Conservation (phyloP, 1,284 basidiomycete species). For the Cryptococcus sp. region DNA sequence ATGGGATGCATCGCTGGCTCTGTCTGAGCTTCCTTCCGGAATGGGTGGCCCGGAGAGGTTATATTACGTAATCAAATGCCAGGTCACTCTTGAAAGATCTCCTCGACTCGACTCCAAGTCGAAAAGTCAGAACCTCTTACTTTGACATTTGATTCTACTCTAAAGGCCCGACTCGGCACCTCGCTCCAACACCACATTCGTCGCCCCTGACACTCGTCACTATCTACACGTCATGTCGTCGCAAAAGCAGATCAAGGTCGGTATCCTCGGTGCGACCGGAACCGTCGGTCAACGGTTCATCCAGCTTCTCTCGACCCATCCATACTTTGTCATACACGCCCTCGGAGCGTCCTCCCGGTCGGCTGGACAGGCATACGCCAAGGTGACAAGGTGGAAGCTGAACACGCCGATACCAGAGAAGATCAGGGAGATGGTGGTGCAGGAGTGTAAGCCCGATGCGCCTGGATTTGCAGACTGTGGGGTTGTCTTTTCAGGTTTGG, state of each 20-base stretch:
- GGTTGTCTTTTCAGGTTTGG: slow-evolving; percentile 90
- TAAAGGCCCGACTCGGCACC: too few relatives aligned
- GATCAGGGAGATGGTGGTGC: slow-evolving; percentile 66
- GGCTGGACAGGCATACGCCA: slow-evolving; percentile 74
- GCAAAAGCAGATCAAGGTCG: slow-evolving; percentile 64
- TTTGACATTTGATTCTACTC: not conserved
- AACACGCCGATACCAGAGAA: slow-evolving; percentile 63
- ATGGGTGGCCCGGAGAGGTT: too few relatives aligned
- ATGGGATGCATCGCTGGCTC: not conserved
- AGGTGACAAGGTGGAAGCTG: slow-evolving; percentile 90
- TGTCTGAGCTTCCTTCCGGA: too few relatives aligned
- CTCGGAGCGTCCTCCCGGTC: slow-evolving; percentile 87
- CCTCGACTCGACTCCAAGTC: not conserved
- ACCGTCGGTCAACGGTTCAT: slow-evolving; percentile 92
- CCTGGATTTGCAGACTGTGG: slow-evolving; percentile 68
- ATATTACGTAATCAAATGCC: not conserved
- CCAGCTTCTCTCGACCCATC: slow-evolving; percentile 77
- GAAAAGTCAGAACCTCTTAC: not conserved
- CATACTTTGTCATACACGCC: slow-evolving; percentile 81
- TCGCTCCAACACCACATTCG: too few relatives aligned
- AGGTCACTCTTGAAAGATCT: too few relatives aligned
- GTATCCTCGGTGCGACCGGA: slow-evolving; percentile 88
- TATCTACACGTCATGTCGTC: slow-evolving; percentile 3
- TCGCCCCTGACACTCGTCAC: not conserved
- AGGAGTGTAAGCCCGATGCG: slow-evolving; percentile 69